phyloP scores from a whole-genome alignment of 2,329 filamentous ascomycete genomes.

The Fusarium sacchari region DNA sequence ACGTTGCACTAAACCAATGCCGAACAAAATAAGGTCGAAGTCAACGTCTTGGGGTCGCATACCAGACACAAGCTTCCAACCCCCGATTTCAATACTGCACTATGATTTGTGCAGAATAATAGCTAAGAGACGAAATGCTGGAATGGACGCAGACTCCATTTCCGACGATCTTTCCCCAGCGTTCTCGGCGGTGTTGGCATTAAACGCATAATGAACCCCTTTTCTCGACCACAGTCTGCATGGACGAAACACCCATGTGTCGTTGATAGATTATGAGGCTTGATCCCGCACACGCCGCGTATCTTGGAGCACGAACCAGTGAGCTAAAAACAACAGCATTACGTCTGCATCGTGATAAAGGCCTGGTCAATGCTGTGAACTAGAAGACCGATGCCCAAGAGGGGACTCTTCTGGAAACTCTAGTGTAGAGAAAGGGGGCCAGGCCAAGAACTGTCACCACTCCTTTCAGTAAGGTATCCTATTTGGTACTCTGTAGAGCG shows the following conservation, averaged over 20 bases:
- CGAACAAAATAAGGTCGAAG: neutral
- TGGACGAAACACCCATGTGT: conserved; percentile 30
- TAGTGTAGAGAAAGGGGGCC: conserved; percentile 5
- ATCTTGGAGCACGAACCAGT: conserved; percentile 18
- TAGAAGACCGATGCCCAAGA: conserved; percentile 6
- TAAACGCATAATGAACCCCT: conserved; percentile 31
- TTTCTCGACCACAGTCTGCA: conserved; percentile 19
- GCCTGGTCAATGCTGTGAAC: conserved; percentile 30
- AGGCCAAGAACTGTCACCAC: neutral
- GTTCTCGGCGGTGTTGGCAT: conserved; percentile 8
- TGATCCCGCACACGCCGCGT: conserved; percentile 27
- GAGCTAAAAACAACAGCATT: conserved; percentile 30
- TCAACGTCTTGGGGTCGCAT: conserved; percentile 22
- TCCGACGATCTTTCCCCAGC: conserved; percentile 26
- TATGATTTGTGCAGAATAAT: conserved; percentile 30
- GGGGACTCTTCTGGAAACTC: conserved; percentile 28
- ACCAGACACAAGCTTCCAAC: conserved; percentile 16
- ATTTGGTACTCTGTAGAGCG: no score
- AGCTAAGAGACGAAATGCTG: conserved; percentile 21
- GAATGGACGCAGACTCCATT: conserved; percentile 35
- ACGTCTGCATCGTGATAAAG: conserved; percentile 28
- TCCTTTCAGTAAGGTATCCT: no score
- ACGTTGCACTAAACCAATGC: neutral
- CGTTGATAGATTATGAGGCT: conserved; percentile 29
- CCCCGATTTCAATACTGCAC: conserved; percentile 17